Conservation (phyloP, 225 moss, liverwort and hornwort species). For the Bryum argenteum region DNA sequence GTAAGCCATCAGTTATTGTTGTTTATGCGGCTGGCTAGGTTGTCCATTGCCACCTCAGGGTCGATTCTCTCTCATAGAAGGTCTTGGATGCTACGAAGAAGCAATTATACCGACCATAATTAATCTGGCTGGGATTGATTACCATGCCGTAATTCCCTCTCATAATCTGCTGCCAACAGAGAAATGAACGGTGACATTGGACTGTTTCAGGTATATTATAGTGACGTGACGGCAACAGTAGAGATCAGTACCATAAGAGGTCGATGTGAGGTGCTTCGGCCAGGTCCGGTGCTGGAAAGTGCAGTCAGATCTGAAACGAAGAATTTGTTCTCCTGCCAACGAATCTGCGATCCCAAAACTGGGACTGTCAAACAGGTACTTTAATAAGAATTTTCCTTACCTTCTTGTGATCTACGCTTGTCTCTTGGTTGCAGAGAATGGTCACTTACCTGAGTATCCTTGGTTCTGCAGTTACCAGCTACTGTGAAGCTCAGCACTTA, state of each 20-base stretch:
- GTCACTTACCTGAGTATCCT: constrained; percentile 6
- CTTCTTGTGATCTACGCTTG: neutral
- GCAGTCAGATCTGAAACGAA: constrained; percentile 59
- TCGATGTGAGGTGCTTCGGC: constrained; percentile 82
- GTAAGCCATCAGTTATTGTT: neutral
- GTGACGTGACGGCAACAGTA: constrained; percentile 74
- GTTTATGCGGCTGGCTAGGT: neutral
- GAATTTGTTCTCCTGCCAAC: constrained; percentile 88
- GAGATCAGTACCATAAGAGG: constrained; percentile 73
- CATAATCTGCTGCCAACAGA: neutral
- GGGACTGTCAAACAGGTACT: constrained; percentile 86
- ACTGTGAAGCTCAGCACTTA: constrained; percentile 72
- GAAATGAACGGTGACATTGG: constrained; percentile 10
- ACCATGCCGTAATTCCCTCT: neutral
- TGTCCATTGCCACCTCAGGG: neutral
- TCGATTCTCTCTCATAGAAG: neutral
- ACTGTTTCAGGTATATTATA: constrained; percentile 76
- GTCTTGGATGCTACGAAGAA: neutral
- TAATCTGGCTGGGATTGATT: neutral
- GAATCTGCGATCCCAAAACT: constrained; percentile 81
- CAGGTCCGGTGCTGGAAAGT: constrained; percentile 71
- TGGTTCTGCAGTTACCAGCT: constrained; percentile 67
- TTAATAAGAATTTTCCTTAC: neutral
- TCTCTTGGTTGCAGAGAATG: neutral
- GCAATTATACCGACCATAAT: neutral